Conservation (phyloP, 2,329 filamentous ascomycete genomes). For the Trichoderma asperellum region DNA sequence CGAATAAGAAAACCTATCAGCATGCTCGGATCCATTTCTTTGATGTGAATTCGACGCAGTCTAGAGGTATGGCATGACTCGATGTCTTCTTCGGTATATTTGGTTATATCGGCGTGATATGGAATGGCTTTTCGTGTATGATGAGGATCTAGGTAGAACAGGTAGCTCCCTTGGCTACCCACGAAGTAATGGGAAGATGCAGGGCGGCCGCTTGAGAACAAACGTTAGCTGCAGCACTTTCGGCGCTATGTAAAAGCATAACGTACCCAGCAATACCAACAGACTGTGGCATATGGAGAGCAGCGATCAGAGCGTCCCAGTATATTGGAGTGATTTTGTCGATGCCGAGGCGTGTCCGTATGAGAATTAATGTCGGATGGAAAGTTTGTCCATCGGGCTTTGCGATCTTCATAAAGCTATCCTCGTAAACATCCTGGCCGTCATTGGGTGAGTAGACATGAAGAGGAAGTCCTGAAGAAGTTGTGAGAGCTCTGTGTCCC, state of each 20-base stretch:
- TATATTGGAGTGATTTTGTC: constrained; percentile 95
- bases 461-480: constrained; percentile 65
- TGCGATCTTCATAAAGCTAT: constrained; percentile 79
- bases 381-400: constrained; percentile 68
- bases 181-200: constrained; percentile 76
- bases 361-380: constrained; percentile 82
- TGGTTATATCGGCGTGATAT: constrained; percentile 57
- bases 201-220: constrained; percentile 72
- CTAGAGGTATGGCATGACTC: constrained; percentile 86
- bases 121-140: constrained; percentile 76
- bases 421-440: constrained; percentile 89
- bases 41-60: constrained; percentile 78
- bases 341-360: constrained; percentile 87
- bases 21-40: constrained; percentile 98
- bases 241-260: neutral
- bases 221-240: constrained; percentile 4
- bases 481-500: constrained; percentile 73
- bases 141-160: constrained; percentile 97
- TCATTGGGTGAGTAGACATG: constrained; percentile 89
- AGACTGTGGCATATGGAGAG: constrained; percentile 87
- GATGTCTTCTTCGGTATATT: constrained; percentile 73
- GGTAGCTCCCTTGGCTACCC: constrained; percentile 67
- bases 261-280: constrained; percentile 90
- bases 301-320: constrained; percentile 86
- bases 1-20: constrained; percentile 88